Evolutionary conservation across 495 filamentous ascomycete species (phyloP).

Genomic region (Glonium stellatum): DNA sequence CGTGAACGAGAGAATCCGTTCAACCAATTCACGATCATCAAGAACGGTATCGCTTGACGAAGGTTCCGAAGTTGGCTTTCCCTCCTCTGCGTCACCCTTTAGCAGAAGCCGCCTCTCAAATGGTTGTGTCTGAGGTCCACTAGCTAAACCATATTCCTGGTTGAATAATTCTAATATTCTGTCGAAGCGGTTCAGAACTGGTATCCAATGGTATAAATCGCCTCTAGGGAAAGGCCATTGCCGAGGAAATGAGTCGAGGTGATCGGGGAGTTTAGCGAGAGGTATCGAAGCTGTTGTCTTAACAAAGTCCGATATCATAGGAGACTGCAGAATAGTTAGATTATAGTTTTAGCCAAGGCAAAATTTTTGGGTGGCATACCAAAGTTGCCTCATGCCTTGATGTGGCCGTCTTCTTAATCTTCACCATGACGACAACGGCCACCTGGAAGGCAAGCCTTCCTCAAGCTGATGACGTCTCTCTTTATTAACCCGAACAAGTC

Average conservation of each 20-base stretch:
- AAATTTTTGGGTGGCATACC: slow-evolving; percentile 49
- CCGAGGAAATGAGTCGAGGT: slow-evolving; percentile 72
- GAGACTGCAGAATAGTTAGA: slow-evolving; percentile 56
- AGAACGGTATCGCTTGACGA: slow-evolving; percentile 40
- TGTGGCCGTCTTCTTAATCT: slow-evolving; percentile 92
- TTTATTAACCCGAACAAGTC: background rate
- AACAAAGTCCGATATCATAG: slow-evolving; percentile 75
- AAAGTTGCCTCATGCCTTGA: slow-evolving; percentile 88
- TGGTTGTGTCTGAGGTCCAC: slow-evolving; percentile 70
- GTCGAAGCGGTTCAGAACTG: slow-evolving; percentile 90
- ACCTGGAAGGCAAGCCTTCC: slow-evolving; percentile 23
- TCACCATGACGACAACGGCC: slow-evolving; percentile 59
- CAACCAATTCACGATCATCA: slow-evolving; percentile 62
- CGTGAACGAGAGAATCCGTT: slow-evolving; percentile 76
- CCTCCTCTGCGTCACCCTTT: slow-evolving; percentile 44
- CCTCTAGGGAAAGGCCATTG: slow-evolving; percentile 96
- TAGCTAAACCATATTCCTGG: slow-evolving; percentile 70
- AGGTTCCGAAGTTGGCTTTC: slow-evolving; percentile 31
- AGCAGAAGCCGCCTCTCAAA: slow-evolving; percentile 61
- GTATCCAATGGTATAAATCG: slow-evolving; percentile 98
- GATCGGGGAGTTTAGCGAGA: slow-evolving; percentile 65
- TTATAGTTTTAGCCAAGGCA: slow-evolving; percentile 2
- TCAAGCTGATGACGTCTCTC: background rate
- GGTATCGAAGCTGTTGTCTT: slow-evolving; percentile 58
- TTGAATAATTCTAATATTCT: slow-evolving; percentile 73